These are phyloP conservation scores for Phaeomoniella chlamydospora DNA, from an alignment of 2,329 filamentous ascomycete genomes.

Conservation along the genomic window DNA sequence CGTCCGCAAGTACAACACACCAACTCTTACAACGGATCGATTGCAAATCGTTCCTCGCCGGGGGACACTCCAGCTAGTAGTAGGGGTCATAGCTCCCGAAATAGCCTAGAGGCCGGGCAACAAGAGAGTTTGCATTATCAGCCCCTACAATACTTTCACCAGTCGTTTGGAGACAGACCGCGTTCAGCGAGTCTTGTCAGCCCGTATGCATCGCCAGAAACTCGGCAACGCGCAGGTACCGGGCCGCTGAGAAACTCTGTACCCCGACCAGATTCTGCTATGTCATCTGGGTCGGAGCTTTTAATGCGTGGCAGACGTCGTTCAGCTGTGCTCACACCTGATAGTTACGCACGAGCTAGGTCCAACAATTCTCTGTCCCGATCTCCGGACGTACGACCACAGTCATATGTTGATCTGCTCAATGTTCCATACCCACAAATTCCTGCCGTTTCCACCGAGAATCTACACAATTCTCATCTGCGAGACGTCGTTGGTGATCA, in stretches of 20 bases:
- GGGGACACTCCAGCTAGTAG: neutral
- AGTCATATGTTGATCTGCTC: conserved; percentile 47
- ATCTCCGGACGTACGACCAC: conserved; percentile 43
- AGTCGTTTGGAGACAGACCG: conserved; percentile 24
- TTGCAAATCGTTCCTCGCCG: neutral
- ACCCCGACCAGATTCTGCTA: conserved; percentile 54
- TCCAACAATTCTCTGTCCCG: conserved; percentile 33
- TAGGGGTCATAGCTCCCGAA: neutral
- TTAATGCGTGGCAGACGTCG: conserved; percentile 47
- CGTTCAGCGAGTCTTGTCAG: neutral
- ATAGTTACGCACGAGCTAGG: conserved; percentile 29
- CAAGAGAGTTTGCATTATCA: conserved; percentile 21
- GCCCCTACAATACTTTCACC: conserved; percentile 37
- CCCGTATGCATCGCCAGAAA: neutral
- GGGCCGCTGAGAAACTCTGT: neutral
- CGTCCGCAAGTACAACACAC: neutral
- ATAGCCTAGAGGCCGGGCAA: neutral
- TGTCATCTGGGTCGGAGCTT: conserved; percentile 57
- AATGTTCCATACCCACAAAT: conserved; percentile 70
- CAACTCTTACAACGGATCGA: conserved; percentile 1
- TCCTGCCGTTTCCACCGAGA: conserved; percentile 40
- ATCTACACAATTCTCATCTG: conserved; percentile 68
- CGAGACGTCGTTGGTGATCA: conserved; percentile 71
- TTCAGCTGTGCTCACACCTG: conserved; percentile 36
- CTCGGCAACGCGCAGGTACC: neutral